Conservation (phyloP, 2,329 filamentous ascomycete species). For the Ampelomyces quisqualis region DNA sequence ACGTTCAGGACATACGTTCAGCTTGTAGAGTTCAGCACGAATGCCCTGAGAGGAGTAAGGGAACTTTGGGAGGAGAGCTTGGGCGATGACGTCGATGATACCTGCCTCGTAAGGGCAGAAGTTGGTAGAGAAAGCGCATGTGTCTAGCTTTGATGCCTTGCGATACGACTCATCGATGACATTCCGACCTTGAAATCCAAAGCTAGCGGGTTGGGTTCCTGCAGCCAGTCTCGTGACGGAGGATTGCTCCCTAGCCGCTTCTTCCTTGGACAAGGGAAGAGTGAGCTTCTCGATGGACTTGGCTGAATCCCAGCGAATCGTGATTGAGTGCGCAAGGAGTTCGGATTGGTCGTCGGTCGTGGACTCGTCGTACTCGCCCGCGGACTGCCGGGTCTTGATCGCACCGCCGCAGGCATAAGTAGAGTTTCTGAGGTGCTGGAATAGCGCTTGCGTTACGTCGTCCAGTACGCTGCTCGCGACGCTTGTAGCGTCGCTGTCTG, state of each 20-base stretch:
- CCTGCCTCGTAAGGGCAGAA: constrained; percentile 56
- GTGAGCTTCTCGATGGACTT: constrained; percentile 4
- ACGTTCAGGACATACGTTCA: constrained; percentile 48
- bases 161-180: constrained; percentile 56
- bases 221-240: constrained; percentile 11
- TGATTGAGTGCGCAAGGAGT: constrained; percentile 4
- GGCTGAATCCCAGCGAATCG: constrained; percentile 11
- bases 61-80: constrained; percentile 47
- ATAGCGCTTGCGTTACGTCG: background rate
- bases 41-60: constrained; percentile 35
- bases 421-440: background rate
- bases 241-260: background rate
- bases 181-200: constrained; percentile 50
- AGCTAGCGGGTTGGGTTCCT: constrained; percentile 49
- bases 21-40: constrained; percentile 58
- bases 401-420: constrained; percentile 8
- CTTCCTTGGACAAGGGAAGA: constrained; percentile 1
- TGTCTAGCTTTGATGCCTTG: constrained; percentile 56
- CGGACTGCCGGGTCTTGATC: background rate
- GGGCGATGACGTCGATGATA: constrained; percentile 54
- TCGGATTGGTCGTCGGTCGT: background rate
- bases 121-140: constrained; percentile 48
- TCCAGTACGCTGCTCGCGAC: background rate
- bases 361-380: background rate
- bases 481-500: background rate